These are phyloP conservation scores for Trichophyton mentagrophytes DNA, from an alignment of 2,329 filamentous ascomycete species.

Conservation along the genomic window DNA sequence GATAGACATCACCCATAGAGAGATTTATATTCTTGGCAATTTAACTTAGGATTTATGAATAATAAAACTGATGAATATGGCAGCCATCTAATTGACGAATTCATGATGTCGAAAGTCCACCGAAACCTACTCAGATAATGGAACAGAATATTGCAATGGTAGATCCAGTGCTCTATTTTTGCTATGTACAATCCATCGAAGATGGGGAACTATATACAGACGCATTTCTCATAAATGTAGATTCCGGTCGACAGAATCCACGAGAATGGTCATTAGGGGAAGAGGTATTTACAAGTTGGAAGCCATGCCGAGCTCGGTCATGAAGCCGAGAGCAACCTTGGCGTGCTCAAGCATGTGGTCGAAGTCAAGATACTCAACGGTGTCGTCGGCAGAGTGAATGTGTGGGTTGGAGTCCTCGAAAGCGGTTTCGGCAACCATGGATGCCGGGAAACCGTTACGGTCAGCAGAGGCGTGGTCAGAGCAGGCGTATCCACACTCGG, in stretches of 20 bases:
- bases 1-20: not conserved
- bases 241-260: not conserved
- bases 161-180: not conserved
- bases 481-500: constrained; percentile 73
- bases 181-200: not conserved
- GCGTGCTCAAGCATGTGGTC: constrained; percentile 90
- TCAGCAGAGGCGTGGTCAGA: constrained; percentile 32
- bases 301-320: constrained; percentile 64
- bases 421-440: constrained; percentile 51
- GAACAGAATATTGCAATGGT: not conserved
- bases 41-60: not conserved
- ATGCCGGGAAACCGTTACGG: constrained; percentile 53
- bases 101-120: too few relatives aligned
- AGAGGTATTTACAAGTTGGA: not conserved
- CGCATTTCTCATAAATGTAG: not conserved
- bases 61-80: not conserved
- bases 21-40: not conserved
- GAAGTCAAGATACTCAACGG: constrained; percentile 60
- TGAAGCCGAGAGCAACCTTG: constrained; percentile 67
- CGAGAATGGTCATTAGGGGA: not conserved
- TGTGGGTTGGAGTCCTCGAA: constrained; percentile 53
- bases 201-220: not conserved
- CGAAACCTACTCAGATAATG: too few relatives aligned
- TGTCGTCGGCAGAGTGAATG: constrained; percentile 62
- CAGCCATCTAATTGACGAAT: too few relatives aligned